phyloP scores from a whole-genome alignment of 352 stramenopile genomes.

The Discostella stelligera region DNA sequence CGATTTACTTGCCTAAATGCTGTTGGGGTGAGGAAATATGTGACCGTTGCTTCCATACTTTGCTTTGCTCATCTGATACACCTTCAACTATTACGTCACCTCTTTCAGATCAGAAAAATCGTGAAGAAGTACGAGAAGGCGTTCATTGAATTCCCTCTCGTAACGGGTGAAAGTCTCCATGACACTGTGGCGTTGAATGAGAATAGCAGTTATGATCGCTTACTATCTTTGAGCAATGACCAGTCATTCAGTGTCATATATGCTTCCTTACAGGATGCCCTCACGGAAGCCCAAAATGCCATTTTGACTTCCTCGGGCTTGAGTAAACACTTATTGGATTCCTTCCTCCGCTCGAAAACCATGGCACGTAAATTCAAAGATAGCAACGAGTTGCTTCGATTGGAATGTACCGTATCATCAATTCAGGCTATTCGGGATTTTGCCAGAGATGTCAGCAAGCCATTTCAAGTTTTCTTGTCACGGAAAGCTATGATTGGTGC shows the following conservation, averaged over 20 bases:
- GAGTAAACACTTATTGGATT: constrained; percentile 2
- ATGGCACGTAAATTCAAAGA: constrained; percentile 26
- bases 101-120: constrained; percentile 56
- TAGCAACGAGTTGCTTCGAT: constrained; percentile 31
- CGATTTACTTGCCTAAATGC: constrained; percentile 67
- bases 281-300: constrained; percentile 43
- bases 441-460: constrained; percentile 48
- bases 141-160: constrained; percentile 22
- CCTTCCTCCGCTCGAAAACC: constrained; percentile 11
- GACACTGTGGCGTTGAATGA: constrained; percentile 12
- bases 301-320: constrained; percentile 16
- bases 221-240: constrained; percentile 55
- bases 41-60: background rate
- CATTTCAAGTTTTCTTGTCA: constrained; percentile 62
- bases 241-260: constrained; percentile 56
- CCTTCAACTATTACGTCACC: background rate
- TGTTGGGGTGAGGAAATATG: constrained; percentile 20
- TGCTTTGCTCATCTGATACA: background rate
- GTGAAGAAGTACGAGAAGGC: constrained; percentile 71
- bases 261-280: constrained; percentile 50
- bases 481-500: constrained; percentile 61
- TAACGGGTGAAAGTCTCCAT: constrained; percentile 13
- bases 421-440: constrained; percentile 52
- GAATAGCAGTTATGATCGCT: constrained; percentile 41
- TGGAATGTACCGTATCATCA: constrained; percentile 56